Percentiles rank a stretch among this genome's conserved stretches.
Conservation (phyloP, 768 basidiomycete genomes). For the Sporobolomyces pararoseus region DNA sequence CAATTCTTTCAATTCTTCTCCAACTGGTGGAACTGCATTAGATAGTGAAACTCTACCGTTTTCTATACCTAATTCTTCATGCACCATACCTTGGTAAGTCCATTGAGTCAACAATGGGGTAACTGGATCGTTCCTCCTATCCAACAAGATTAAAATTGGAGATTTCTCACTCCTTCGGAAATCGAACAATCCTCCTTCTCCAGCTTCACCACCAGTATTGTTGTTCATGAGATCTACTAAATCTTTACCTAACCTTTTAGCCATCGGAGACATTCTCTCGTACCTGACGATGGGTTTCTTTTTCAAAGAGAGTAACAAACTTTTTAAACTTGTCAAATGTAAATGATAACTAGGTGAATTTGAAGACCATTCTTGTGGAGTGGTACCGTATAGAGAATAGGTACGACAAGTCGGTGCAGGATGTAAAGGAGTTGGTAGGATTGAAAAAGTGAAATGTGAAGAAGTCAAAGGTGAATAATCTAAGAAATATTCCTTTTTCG, state of each 20-base stretch:
- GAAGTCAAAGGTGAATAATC: conserved; percentile 87
- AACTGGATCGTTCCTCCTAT: conserved; percentile 93
- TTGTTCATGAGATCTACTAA: conserved; percentile 49
- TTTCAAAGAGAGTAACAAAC: conserved; percentile 86
- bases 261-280: conserved; percentile 87
- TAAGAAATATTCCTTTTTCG: conserved; percentile 80
- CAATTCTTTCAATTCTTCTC: conserved; percentile 84
- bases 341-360: conserved; percentile 54
- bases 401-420: too few relatives aligned
- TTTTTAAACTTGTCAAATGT: conserved; percentile 41
- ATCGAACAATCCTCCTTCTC: conserved; percentile 65
- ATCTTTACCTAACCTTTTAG: conserved; percentile 80
- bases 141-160: conserved; percentile 84
- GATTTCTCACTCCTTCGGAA: conserved; percentile 83
- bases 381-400: too few relatives aligned
- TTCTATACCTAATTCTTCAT: conserved; percentile 86
- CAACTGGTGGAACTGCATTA: conserved; percentile 77
- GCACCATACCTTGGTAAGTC: conserved; percentile 99
- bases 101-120: conserved; percentile 94
- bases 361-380: conserved; percentile 55
- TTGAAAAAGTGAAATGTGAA: conserved; percentile 79
- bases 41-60: conserved; percentile 87
- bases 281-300: conserved; percentile 93
- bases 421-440: conserved; percentile 59
- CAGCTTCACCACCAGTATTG: background rate